Conservation (phyloP, 2,329 filamentous ascomycete species). For the Aspergillus sergii region DNA sequence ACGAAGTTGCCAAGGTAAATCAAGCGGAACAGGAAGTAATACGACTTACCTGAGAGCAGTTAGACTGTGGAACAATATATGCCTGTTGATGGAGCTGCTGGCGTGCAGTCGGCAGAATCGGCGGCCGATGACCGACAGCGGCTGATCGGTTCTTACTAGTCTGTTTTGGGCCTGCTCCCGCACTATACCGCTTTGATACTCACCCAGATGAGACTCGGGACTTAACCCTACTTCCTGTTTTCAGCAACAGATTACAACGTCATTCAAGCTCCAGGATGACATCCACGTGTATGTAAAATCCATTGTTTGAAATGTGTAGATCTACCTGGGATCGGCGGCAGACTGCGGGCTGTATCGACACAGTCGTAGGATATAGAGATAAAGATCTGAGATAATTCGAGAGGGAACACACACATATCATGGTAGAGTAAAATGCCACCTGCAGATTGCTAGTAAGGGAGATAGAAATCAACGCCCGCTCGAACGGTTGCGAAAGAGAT, state of each 20-base stretch:
- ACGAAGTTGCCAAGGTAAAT: not conserved
- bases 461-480: not conserved
- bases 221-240: no score
- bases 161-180: not conserved
- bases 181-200: not conserved
- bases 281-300: no score
- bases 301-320: not conserved
- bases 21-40: not conserved
- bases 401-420: not conserved
- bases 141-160: not conserved
- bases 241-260: no score
- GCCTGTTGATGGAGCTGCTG: constrained; percentile 1
- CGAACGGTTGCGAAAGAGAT: not conserved
- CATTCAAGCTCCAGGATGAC: no score
- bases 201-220: no score
- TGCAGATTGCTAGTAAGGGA: not conserved
- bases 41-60: not conserved
- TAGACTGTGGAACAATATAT: not conserved
- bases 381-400: not conserved
- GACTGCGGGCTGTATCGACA: not conserved
- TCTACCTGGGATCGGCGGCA: not conserved
- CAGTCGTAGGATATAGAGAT: not conserved
- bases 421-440: not conserved
- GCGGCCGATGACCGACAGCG: constrained; percentile 8
- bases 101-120: constrained; percentile 3